Evolutionary conservation across 805 yeast species (phyloP).

Genomic region (Candida maltosa): DNA sequence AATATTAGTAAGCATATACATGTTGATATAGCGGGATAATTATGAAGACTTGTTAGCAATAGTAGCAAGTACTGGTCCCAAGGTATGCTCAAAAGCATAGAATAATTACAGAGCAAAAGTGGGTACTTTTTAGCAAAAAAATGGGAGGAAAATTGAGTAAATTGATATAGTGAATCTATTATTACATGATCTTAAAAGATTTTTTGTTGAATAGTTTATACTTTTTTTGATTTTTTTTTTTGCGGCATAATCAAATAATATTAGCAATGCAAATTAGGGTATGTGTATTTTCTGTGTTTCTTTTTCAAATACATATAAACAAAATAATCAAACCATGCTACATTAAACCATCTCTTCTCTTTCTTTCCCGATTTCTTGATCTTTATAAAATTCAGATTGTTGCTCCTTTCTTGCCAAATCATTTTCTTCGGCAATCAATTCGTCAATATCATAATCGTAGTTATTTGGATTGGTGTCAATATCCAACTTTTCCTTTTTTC

Average conservation of each 20-base stretch:
- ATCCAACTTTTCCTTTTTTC: slow-evolving; percentile 31
- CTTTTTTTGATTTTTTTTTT: not conserved
- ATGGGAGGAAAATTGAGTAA: not conserved
- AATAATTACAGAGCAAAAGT: not conserved
- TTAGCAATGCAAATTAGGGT: too few relatives aligned
- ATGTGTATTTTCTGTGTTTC: too few relatives aligned
- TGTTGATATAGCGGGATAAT: too few relatives aligned
- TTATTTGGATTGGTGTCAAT: slow-evolving; percentile 36
- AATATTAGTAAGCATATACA: too few relatives aligned
- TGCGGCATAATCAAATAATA: too few relatives aligned
- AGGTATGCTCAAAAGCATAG: slow-evolving; percentile 1
- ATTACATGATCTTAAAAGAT: too few relatives aligned
- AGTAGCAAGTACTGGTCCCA: slow-evolving; percentile 1
- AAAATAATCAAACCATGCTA: not conserved
- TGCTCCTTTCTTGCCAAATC: slow-evolving; percentile 17
- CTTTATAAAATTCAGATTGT: slow-evolving; percentile 16
- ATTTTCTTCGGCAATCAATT: slow-evolving; percentile 36
- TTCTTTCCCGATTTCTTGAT: slow-evolving; percentile 17
- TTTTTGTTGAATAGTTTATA: not conserved
- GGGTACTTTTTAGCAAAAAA: not conserved
- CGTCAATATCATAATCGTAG: slow-evolving; percentile 44
- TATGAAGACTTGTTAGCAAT: not conserved
- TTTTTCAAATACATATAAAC: not conserved
- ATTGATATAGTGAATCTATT: not conserved
- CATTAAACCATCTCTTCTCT: slow-evolving; percentile 24